phyloP scores from a whole-genome alignment of 2,329 filamentous ascomycete species.

The Lasiodiplodia sp. region DNA sequence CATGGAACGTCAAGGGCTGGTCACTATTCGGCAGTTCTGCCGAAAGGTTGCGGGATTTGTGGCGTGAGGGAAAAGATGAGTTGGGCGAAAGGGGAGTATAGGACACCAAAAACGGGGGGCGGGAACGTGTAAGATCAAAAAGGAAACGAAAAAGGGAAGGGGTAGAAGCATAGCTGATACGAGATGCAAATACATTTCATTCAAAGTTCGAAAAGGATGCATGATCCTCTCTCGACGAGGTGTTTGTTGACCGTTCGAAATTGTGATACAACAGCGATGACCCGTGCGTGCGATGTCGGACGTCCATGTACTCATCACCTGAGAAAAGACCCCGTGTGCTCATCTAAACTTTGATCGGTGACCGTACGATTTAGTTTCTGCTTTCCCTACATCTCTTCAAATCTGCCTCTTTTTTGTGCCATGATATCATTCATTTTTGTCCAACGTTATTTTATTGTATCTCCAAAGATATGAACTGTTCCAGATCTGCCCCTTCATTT shows the following conservation, averaged over 20 bases:
- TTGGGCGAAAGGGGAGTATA: background rate
- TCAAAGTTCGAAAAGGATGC: background rate
- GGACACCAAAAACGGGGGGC: background rate
- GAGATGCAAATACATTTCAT: background rate
- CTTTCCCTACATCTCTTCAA: background rate
- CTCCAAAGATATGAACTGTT: background rate
- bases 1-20: background rate
- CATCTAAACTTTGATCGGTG: background rate
- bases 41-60: background rate
- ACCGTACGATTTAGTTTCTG: background rate
- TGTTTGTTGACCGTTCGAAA: background rate
- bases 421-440: background rate
- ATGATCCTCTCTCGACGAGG: too few species aligned
- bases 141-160: background rate
- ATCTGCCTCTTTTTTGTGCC: background rate
- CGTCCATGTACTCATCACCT: background rate
- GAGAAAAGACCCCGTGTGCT: background rate
- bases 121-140: background rate
- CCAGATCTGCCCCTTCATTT: background rate
- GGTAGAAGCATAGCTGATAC: background rate
- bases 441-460: background rate
- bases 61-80: background rate
- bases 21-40: background rate
- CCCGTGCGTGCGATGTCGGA: background rate
- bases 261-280: background rate